A percentile compares a stretch with the other conserved stretches of the same genome.
These are phyloP conservation scores for Amphibolis antarctica DNA, from an alignment of 106 monocot species.

Conservation along the genomic window DNA sequence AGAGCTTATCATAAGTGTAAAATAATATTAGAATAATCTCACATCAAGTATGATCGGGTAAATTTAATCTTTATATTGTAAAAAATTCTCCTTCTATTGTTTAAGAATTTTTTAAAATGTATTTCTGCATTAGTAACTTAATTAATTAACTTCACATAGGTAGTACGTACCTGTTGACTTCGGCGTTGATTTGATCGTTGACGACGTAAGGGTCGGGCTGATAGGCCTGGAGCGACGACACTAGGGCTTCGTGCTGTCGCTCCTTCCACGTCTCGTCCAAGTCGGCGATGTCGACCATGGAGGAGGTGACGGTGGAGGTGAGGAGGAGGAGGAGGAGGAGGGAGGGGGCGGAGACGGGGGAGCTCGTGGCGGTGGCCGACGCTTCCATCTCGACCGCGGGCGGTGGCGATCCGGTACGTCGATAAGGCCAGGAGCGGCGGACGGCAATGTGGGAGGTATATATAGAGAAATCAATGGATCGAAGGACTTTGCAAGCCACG, in stretches of 20 bases:
- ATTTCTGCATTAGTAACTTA: too few species aligned
- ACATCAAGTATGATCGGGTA: too few species aligned
- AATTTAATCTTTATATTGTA: too few species aligned
- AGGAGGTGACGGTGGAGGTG: background rate
- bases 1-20: too few species aligned
- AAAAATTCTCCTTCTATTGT: too few species aligned
- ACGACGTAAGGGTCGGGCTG: slow-evolving; percentile 15
- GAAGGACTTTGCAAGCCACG: background rate
- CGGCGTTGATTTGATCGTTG: slow-evolving; percentile 7
- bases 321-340: background rate
- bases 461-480: background rate
- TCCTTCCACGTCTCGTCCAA: slow-evolving; percentile 37
- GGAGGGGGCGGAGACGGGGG: background rate
- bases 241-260: slow-evolving; percentile 10
- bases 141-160: too few species aligned
- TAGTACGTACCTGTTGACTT: background rate
- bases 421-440: background rate
- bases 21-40: too few species aligned
- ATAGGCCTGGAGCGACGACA: slow-evolving; percentile 12
- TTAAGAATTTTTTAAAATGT: background rate
- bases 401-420: too few species aligned
- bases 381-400: too few species aligned
- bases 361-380: background rate
- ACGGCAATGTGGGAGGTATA: background rate
- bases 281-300: slow-evolving; percentile 10